Percentiles rank a stretch among this genome's conserved stretches.
phyloP scores from a whole-genome alignment of 164 flowering plant genomes.

The Sextonia rubra region DNA sequence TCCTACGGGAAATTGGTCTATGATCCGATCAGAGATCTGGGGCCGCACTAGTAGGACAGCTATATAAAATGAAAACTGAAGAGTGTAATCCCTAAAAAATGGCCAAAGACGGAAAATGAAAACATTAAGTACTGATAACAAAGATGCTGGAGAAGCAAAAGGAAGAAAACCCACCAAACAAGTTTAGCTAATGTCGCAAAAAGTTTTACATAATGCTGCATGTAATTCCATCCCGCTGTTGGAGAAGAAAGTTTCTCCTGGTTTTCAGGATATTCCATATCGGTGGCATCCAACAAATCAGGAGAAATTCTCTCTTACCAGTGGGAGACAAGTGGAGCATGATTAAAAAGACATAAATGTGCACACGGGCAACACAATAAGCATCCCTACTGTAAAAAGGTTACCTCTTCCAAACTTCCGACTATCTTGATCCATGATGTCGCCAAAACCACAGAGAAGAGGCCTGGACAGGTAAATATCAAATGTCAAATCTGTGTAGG shows the following conservation, averaged over 20 bases:
- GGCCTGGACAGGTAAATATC: too few species aligned
- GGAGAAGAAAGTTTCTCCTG: neutral
- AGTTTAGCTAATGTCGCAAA: too few species aligned
- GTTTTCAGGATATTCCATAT: neutral
- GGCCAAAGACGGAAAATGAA: too few species aligned
- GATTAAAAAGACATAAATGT: neutral
- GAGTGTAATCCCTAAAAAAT: too few species aligned
- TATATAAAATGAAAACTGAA: too few species aligned
- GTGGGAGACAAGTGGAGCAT: neutral
- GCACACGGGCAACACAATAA: neutral
- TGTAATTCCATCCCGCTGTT: neutral
- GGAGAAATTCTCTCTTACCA: neutral
- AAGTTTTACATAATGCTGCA: neutral
- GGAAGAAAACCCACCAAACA: too few species aligned
- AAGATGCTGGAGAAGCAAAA: too few species aligned
- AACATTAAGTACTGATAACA: too few species aligned
- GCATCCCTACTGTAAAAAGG: neutral
- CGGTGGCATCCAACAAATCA: neutral
- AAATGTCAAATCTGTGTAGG: too few species aligned
- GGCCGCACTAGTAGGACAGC: too few species aligned
- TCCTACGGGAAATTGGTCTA: too few species aligned
- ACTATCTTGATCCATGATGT: slow-evolving; percentile 45
- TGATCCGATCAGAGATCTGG: too few species aligned
- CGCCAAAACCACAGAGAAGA: slow-evolving; percentile 3
- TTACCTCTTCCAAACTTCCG: slow-evolving; percentile 66